Conservation (phyloP, 2,329 filamentous ascomycete genomes). For the Spiromastix sp. region DNA sequence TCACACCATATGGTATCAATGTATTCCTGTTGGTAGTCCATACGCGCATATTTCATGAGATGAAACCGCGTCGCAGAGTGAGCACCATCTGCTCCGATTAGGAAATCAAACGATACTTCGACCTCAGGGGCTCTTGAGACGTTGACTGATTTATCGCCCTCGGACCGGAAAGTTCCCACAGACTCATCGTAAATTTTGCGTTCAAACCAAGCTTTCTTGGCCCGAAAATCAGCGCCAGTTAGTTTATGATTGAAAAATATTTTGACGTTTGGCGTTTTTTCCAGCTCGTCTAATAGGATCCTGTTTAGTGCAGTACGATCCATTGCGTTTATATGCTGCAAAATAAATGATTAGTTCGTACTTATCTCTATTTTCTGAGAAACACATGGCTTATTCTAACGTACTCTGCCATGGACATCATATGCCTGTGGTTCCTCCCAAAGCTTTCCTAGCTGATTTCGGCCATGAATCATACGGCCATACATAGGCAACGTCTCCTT, state of each 20-base stretch:
- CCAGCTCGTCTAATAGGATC: conserved; percentile 70
- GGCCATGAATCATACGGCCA: conserved; percentile 90
- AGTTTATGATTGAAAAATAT: conserved; percentile 91
- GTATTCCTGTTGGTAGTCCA: conserved; percentile 89
- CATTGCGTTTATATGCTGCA: conserved; percentile 64
- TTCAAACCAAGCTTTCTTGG: conserved; percentile 82
- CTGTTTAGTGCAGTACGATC: conserved; percentile 79
- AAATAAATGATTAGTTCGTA: neutral
- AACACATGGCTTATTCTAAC: no score
- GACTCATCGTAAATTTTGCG: conserved; percentile 25
- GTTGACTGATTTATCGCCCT: conserved; percentile 8
- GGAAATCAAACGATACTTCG: conserved; percentile 77
- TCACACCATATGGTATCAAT: conserved; percentile 98
- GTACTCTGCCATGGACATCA: conserved; percentile 75
- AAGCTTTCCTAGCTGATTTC: conserved; percentile 51
- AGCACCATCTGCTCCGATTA: conserved; percentile 90
- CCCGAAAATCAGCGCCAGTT: conserved; percentile 74
- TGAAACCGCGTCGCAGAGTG: conserved; percentile 87
- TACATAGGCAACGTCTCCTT: conserved; percentile 80
- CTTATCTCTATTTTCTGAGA: neutral
- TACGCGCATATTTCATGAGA: conserved; percentile 86
- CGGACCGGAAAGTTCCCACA: conserved; percentile 19
- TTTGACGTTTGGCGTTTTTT: conserved; percentile 76
- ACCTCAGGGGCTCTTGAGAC: conserved; percentile 54
- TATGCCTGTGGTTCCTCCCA: conserved; percentile 79